Percentiles rank a stretch among this genome's conserved stretches.
These are phyloP conservation scores for Blastocystis sp. DNA, from an alignment of 352 stramenopile genomes.

Conservation along the genomic window DNA sequence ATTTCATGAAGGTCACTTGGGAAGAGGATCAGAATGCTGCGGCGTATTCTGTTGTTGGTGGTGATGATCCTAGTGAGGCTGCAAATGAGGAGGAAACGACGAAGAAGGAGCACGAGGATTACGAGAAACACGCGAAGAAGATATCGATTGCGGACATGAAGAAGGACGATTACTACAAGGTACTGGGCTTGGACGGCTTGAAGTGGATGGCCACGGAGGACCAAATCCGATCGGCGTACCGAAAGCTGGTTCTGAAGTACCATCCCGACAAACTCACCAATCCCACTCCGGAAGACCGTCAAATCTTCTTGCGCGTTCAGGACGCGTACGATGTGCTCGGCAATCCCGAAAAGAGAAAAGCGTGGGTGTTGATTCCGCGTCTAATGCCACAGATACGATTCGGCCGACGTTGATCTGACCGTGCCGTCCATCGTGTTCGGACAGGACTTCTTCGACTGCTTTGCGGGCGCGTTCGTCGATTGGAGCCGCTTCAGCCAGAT, in stretches of 20 bases:
- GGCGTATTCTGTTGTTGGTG: neutral
- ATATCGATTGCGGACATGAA: neutral
- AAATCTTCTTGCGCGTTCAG: conserved; percentile 84
- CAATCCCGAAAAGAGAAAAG: conserved; percentile 78
- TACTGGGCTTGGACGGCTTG: conserved; percentile 76
- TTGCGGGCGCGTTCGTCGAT: neutral
- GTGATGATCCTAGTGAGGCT: neutral
- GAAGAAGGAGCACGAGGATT: neutral
- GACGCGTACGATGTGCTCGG: conserved; percentile 82
- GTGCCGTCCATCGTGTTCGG: conserved; percentile 75
- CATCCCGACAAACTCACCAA: conserved; percentile 84
- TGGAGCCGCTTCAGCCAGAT: conserved; percentile 58
- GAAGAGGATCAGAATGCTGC: neutral
- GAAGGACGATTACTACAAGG: conserved; percentile 77
- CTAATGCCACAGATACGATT: conserved; percentile 48
- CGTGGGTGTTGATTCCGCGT: conserved; percentile 22
- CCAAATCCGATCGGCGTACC: conserved; percentile 80
- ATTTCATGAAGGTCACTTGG: conserved; percentile 37
- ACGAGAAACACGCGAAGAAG: conserved; percentile 10
- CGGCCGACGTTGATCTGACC: conserved; percentile 8
- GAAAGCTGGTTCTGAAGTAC: conserved; percentile 82
- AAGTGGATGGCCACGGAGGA: conserved; percentile 74
- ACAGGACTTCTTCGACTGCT: conserved; percentile 80
- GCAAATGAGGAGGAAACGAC: neutral
- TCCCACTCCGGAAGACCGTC: conserved; percentile 75